Base-by-base conservation (phyloP, 2,329 filamentous ascomycete genomes). In the Onygena corvina region DNA sequence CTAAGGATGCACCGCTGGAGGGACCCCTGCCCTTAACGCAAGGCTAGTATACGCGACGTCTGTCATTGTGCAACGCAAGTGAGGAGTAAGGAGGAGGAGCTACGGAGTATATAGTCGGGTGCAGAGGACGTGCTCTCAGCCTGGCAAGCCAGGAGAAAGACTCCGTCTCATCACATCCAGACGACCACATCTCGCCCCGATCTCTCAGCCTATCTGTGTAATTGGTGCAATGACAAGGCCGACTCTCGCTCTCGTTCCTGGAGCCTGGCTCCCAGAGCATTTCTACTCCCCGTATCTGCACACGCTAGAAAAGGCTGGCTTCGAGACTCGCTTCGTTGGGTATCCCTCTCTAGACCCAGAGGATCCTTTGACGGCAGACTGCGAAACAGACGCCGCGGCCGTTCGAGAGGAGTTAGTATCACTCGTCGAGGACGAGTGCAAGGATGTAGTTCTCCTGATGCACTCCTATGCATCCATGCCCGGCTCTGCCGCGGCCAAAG, bases 381-480 rank as follows among this genome's bases (percentile, higher is more conserved):
- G 61, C 23, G 46, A 50, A 4, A 50, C 57, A 6, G 64, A 67
- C 48, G 53, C 61, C 16, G 55, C 53, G 2, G 54, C 57, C 7
- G 53, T 63, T 2, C 57, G 56, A 7, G 40, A 57, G 3, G 38
- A 59, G 1, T 52, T 67, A 11, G 51, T 58, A 11, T 35, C 55
- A 30, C 60, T 60, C 11, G 47, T 51, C 2, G 61, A 67, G 34
- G 57, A 60, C 18, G 42, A 51, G n/a, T 59, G 60, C 8, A 65
- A 63, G 29, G 61, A 67, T 35, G 62, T 67, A 5, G 46, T 68
- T 8, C 54, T 68, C 8, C 50, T 66, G 2, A 53, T 59, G 25
- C 65, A 69, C 49, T 66, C 63, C n/a, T 69, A 67, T 58, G 58
- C 60, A 14, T 64, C 64, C 14, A 54, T 64, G 1, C 52, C 64